These are phyloP conservation scores for Penicillium hesseltinei DNA, from an alignment of 2,329 filamentous ascomycete genomes.

Conservation along the genomic window DNA sequence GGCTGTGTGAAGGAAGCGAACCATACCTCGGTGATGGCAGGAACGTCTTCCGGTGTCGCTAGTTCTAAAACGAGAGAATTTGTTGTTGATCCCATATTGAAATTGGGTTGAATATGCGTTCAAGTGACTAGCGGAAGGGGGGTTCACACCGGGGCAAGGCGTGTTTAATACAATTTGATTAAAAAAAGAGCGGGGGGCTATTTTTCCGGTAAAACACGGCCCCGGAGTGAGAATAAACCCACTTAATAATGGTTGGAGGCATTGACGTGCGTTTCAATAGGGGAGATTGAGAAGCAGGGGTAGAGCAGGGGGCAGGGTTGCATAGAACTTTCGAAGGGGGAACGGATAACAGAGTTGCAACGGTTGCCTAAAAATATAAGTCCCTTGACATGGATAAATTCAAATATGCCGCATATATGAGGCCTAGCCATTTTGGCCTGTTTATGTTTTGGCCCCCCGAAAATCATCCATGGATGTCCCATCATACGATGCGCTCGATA, in stretches of 20 bases:
- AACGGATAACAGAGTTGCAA: not conserved
- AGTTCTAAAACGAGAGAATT: conserved; percentile 9
- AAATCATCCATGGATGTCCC: not conserved
- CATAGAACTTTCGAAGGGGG: not conserved
- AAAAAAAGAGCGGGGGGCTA: not conserved
- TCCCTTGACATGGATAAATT: not conserved
- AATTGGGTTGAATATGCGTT: not conserved
- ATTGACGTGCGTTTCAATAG: not conserved
- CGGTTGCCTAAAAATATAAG: not conserved
- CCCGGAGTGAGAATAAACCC: not conserved
- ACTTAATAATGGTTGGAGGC: not conserved
- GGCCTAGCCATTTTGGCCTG: not conserved
- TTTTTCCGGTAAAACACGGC: not conserved
- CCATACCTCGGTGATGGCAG: conserved; percentile 24
- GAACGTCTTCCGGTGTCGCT: conserved; percentile 23
- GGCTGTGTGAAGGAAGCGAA: conserved; percentile 26
- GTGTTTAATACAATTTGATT: not conserved
- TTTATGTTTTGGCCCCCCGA: not conserved
- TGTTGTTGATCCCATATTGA: not conserved
- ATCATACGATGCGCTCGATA: not conserved
- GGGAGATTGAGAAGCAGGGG: not conserved
- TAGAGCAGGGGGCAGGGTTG: not conserved
- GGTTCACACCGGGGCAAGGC: too few relatives aligned
- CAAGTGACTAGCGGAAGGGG: not conserved
- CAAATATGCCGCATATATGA: not conserved